phyloP scores from a whole-genome alignment of 768 basidiomycete species.

The Tulasnella sp. region DNA sequence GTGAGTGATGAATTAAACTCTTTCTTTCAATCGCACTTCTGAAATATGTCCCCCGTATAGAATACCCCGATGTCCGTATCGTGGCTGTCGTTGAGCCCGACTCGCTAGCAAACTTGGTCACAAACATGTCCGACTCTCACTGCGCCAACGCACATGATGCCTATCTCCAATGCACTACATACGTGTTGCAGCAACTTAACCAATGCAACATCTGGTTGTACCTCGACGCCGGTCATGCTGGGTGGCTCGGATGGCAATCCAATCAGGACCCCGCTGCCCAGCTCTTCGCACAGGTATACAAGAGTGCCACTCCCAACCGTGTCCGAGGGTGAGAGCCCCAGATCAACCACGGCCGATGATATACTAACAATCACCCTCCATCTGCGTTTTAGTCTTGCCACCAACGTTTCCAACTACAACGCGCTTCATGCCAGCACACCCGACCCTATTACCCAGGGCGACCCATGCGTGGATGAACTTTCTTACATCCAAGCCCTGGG shows the following conservation, averaged over 20 bases:
- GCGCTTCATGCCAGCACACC: slow-evolving; percentile 46
- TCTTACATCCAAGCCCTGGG: slow-evolving; percentile 39
- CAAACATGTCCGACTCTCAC: slow-evolving; percentile 58
- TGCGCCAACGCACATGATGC: slow-evolving; percentile 53
- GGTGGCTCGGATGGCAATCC: slow-evolving; percentile 67
- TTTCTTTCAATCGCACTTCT: background rate
- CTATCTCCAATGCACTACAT: slow-evolving; percentile 42
- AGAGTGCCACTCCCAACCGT: slow-evolving; percentile 52
- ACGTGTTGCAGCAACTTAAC: slow-evolving; percentile 49
- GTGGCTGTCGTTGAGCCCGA: slow-evolving; percentile 66
- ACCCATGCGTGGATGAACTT: slow-evolving; percentile 45
- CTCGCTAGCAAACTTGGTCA: slow-evolving; percentile 64
- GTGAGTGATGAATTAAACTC: slow-evolving; percentile 37
- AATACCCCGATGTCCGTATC: slow-evolving; percentile 58
- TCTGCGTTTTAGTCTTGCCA: slow-evolving; percentile 46
- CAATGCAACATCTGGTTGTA: slow-evolving; percentile 57
- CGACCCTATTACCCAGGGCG: slow-evolving; percentile 59
- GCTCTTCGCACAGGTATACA: slow-evolving; percentile 52
- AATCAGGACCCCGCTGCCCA: slow-evolving; percentile 55
- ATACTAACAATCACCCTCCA: background rate
- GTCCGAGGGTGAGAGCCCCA: slow-evolving; percentile 43
- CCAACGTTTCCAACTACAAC: slow-evolving; percentile 46
- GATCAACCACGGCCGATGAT: background rate
- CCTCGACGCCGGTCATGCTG: slow-evolving; percentile 53
- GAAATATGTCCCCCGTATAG: slow-evolving; percentile 30